A percentile compares a stretch with the other conserved stretches of the same genome.
Conservation (phyloP, 371 early-diverging fungal species). For the Lichtheimia corymbifera region DNA sequence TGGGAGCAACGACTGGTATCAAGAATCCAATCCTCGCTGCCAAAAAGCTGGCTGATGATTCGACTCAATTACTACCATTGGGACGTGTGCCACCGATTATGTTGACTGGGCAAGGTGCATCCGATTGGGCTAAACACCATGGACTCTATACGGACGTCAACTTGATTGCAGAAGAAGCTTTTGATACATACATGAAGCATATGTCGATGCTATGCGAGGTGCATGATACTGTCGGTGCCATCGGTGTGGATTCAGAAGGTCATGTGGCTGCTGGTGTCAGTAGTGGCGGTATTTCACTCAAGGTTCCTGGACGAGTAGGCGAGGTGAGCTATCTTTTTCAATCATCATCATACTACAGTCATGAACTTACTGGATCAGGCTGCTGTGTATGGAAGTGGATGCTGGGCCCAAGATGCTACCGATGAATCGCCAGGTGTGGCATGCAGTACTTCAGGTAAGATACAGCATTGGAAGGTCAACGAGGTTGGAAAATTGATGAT, state of each 20-base stretch:
- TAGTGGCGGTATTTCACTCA: slow-evolving; percentile 87
- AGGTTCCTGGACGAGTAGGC: slow-evolving; percentile 82
- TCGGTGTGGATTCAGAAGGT: slow-evolving; percentile 71
- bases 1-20: slow-evolving; percentile 73
- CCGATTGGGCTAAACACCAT: slow-evolving; percentile 45
- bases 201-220: slow-evolving; percentile 19
- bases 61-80: slow-evolving; percentile 40
- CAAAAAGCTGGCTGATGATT: slow-evolving; percentile 41
- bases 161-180: slow-evolving; percentile 19
- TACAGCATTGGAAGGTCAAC: neutral
- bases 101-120: slow-evolving; percentile 69
- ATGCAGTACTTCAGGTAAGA: slow-evolving; percentile 67
- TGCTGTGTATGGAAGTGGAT: slow-evolving; percentile 73
- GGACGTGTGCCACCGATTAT: slow-evolving; percentile 82
- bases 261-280: slow-evolving; percentile 79
- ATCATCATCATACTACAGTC: no score
- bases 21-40: slow-evolving; percentile 72
- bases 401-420: slow-evolving; percentile 64
- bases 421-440: slow-evolving; percentile 44
- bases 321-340: slow-evolving; percentile 54
- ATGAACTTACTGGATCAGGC: slow-evolving; percentile 39
- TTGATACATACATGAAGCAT: slow-evolving; percentile 26
- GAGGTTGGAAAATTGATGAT: neutral
- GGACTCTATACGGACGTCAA: slow-evolving; percentile 28
- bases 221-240: slow-evolving; percentile 89